phyloP scores from a whole-genome alignment of 768 basidiomycete genomes.

The Leccinellum albellum region DNA sequence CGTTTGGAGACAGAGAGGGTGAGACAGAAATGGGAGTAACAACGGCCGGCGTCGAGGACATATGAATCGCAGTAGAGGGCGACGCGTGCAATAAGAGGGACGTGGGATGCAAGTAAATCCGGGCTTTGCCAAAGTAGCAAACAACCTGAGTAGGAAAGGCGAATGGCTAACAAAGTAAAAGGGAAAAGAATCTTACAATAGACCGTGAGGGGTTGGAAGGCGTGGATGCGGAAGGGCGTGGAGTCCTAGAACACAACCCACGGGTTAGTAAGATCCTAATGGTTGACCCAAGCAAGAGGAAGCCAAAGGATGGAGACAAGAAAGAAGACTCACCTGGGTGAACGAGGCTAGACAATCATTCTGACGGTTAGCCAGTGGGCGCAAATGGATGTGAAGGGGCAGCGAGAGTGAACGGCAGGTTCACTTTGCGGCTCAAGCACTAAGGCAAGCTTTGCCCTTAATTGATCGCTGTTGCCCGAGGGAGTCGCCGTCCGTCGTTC shows the following conservation, averaged over 20 bases:
- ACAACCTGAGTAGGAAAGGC: not conserved
- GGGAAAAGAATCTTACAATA: slow-evolving; percentile 3
- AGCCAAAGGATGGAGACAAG: not conserved
- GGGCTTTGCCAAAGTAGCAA: slow-evolving; percentile 3
- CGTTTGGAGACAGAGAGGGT: slow-evolving; percentile 9
- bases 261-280: not conserved
- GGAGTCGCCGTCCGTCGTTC: slow-evolving; percentile 3
- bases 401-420: slow-evolving; percentile 9
- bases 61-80: slow-evolving; percentile 10
- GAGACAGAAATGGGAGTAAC: slow-evolving; percentile 9
- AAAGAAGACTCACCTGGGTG: slow-evolving; percentile 12
- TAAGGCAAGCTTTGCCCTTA: slow-evolving; percentile 18
- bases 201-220: not conserved
- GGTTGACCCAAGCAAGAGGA: not conserved
- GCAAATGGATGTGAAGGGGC: slow-evolving; percentile 20
- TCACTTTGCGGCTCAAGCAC: slow-evolving; percentile 14
- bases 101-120: slow-evolving; percentile 9
- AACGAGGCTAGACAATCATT: slow-evolving; percentile 23
- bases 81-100: slow-evolving; percentile 4
- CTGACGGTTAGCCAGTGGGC: slow-evolving; percentile 3
- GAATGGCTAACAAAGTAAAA: slow-evolving; percentile 5
- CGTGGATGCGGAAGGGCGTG: not conserved
- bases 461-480: slow-evolving; percentile 8
- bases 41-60: slow-evolving; percentile 20
- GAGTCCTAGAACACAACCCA: not conserved